These are phyloP conservation scores for Capsicum chinense DNA, from an alignment of 257 asterid species.

Conservation along the genomic window DNA sequence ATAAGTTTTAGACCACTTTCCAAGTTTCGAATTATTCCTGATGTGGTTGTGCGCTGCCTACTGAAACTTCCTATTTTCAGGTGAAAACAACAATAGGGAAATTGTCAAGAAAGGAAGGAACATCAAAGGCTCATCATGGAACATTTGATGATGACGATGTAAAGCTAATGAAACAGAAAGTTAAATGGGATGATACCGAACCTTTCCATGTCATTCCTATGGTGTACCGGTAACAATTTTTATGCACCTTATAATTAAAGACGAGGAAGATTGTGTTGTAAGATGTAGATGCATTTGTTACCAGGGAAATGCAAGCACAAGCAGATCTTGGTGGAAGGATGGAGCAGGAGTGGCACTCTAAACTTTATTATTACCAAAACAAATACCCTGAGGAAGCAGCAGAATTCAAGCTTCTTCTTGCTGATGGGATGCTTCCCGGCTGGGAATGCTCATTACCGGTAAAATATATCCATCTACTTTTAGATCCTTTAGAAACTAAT, in stretches of 20 bases:
- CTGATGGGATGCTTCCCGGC: conserved; percentile 54
- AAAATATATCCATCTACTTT: neutral
- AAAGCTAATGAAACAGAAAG: conserved; percentile 59
- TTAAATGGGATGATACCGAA: conserved; percentile 51
- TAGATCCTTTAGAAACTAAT: neutral
- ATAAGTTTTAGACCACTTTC: neutral
- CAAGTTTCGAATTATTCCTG: neutral
- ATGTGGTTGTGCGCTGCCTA: neutral
- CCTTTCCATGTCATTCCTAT: conserved; percentile 60
- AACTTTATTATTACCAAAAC: conserved; percentile 42
- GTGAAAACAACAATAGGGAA: conserved; percentile 63
- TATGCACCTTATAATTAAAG: neutral
- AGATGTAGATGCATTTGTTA: neutral
- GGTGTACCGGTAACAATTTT: conserved; percentile 45
- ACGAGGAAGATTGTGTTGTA: neutral
- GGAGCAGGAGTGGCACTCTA: conserved; percentile 55
- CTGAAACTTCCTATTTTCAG: conserved; percentile 33
- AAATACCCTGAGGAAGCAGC: conserved; percentile 58
- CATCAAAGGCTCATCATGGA: conserved; percentile 65
- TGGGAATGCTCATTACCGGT: conserved; percentile 63
- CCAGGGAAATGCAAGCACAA: conserved; percentile 55
- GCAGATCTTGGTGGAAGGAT: conserved; percentile 43
- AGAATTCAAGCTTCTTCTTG: conserved; percentile 50
- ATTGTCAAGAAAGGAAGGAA: conserved; percentile 62
- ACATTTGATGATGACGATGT: conserved; percentile 59